Evolutionary conservation across 1,284 basidiomycete genomes (phyloP), one percentile per base, ranked within the genome.

Genomic region (Fomitopsis pinicola): DNA sequence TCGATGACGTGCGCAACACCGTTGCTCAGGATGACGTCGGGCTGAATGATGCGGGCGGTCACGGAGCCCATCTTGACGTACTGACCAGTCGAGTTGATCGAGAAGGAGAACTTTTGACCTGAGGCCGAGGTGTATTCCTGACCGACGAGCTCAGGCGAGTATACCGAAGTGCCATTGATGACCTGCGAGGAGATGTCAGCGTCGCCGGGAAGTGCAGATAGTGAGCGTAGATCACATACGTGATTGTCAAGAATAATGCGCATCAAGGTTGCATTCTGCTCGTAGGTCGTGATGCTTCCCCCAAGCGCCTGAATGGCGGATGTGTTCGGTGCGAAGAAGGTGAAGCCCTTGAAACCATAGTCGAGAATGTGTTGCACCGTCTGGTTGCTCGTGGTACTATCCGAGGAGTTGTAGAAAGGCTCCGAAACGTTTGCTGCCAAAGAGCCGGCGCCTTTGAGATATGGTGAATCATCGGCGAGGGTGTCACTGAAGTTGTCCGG

Each of bases 1-100:
- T 91, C 82, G 64, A 92, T 84, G 56, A 89, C 73, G 71, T 93
- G 89, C 7, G 91, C 69, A 28, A 93, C 91, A 61, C 91, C 91
- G 67, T 92, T 92, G 35, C 78, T 71, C 30, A 85, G 73, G 65
- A 93, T 77, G 8, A 92, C 78, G 70, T 94, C 89, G 28, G 84
- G 75, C 58, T 79, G 77, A 28, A 88, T 70, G 68, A 94, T 85
- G 64, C 74, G 74, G 9, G 87, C 88, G 17, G 80, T 81, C 9
- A 80, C 75, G 42, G 81, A 81, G 33, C 81, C 82, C 12, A 75
- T 79, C 26, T 75, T 80, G 60, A 93, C 83, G 70, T 78, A 92
- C 0, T 79, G 74, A 2, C 91, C 91, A 1, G 85, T 82, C 1
- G 76, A 75, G 72, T 92, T 92, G 63, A 78, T 73, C 15, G 68